Base-by-base conservation (phyloP, 139 green algal genomes). In the Coelastrella sp. region DNA sequence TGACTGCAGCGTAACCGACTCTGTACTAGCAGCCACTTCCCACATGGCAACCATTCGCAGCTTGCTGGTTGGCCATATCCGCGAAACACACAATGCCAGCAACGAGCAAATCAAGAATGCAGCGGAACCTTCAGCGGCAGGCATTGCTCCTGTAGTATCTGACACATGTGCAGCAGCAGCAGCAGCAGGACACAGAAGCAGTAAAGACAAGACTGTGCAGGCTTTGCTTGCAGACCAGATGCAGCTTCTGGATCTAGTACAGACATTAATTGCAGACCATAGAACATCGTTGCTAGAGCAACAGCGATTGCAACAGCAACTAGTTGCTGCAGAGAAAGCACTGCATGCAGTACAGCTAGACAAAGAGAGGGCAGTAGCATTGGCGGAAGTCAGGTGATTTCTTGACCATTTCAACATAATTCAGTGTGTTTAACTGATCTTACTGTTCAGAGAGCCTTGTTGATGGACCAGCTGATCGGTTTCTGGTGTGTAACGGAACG, bases 211-310 rank as follows among this genome's bases (percentile, higher is more conserved):
- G 59, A 68, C n/a, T 17, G 24, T 78, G 24, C 82, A 87, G 15
- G 25, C 63, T n/a, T 24, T 87, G 7, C 19, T 78, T 19, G 82
- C 82, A 49, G 82, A 87, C 27, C 82, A 87, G 25, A 87, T 87
- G 85, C 85, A 82, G 73, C 85, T 89, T 76, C 85, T 83, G 56
- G 70, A 73, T 12, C 59, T 83, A 6, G 85, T 89, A 6, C 66
- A 79, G 15, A 72, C 57, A 24, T 57, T 89, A 9, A 83, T 89
- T 8, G 17, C 60, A 59, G 85, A 89, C 72, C 85, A 89, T 73
- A 68, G 85, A 24, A 65, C 14, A 15, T 82, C 61, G 14, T 73
- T 89, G 57, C 58, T 89, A 60, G 85, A 89, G 57, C 85, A 75
- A 58, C 56, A 83, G 73, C 85, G 85, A 25, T 72, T 89, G 58